Conservation (phyloP, 192 early-diverging fungal species). For the Backusella tuberculispora region DNA sequence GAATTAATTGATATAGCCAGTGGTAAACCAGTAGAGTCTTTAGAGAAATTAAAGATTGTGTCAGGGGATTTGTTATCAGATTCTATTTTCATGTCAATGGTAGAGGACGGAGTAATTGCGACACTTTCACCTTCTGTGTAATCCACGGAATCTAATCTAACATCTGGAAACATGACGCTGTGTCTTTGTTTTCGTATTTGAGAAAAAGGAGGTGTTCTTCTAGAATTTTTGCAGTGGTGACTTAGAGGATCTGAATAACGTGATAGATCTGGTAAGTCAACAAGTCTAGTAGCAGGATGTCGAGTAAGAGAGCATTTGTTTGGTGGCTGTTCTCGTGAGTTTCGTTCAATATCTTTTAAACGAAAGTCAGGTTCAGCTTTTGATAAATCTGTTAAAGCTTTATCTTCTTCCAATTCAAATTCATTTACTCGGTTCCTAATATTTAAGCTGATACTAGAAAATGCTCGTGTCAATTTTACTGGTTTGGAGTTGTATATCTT, state of each 20-base stretch:
- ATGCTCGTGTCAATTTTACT: background rate
- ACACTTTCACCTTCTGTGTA: background rate
- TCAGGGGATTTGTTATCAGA: background rate
- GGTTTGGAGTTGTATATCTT: background rate
- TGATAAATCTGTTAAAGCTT: background rate
- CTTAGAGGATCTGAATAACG: background rate
- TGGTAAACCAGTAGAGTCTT: background rate
- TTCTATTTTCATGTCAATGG: background rate
- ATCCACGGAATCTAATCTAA: background rate
- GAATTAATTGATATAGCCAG: background rate
- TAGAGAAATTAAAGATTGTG: background rate
- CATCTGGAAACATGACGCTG: background rate
- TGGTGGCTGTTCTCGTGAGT: background rate
- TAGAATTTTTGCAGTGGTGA: background rate
- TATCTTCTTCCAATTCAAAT: background rate
- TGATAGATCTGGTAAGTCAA: background rate
- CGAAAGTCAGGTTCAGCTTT: background rate
- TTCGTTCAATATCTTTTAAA: background rate
- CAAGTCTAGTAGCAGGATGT: background rate
- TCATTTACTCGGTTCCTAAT: background rate
- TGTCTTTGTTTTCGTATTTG: background rate
- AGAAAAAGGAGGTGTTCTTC: background rate
- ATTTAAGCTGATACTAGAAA: background rate
- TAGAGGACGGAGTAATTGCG: background rate
- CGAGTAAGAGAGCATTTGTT: background rate